Base-by-base conservation (phyloP, 2,329 filamentous ascomycete genomes). In the Simplicillium sp. region DNA sequence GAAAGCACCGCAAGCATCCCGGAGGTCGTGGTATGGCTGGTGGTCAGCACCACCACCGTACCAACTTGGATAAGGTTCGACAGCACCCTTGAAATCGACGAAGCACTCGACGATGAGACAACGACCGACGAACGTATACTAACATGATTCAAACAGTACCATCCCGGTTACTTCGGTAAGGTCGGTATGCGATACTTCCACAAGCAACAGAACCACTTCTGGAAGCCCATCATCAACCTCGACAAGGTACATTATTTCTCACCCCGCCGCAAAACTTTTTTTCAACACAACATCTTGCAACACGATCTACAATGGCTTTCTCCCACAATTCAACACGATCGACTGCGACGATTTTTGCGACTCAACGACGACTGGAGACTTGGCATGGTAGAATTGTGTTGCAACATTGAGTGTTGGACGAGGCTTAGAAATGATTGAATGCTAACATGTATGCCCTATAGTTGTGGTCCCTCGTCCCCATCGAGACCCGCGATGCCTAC, bases 131-230 rank as follows among this genome's bases (percentile, higher is more conserved):
- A 25, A 25, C 20, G 6, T 49, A 43, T 42, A 44, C 60, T 62
- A 50, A 62, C 56, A 39, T 16, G 38, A 31, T 39, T 45, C 34
- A 45, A 48, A 60, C 80, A 90, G 73, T 88, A 90, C 82, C 87
- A 94, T 66, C 88, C 90, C 50, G 92, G 92, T 87, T 97, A 97
- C 86, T 97, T 96, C 73, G 87, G 87, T 73, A 95, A 96, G 77
- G 86, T 90, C 58, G 84, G 85, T 74, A 90, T 90, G 85, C 77
- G 86, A 64, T 83, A 90, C 75, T 96, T 95, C 86, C 90, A 97
- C 80, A 89, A 92, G 73, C 82, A 87, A 64, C 78, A 82, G 63
- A 90, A 90, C 78, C 84, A 94, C 66, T 88, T 90, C 80, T 98
- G 90, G 92, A 96, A 95, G 77, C 92, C 92, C 54, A 80, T 87